Evolutionary conservation across 2,329 filamentous ascomycete genomes (phyloP), one percentile per base, ranked within the genome.

Genomic region (Aspergillus cejpii): DNA sequence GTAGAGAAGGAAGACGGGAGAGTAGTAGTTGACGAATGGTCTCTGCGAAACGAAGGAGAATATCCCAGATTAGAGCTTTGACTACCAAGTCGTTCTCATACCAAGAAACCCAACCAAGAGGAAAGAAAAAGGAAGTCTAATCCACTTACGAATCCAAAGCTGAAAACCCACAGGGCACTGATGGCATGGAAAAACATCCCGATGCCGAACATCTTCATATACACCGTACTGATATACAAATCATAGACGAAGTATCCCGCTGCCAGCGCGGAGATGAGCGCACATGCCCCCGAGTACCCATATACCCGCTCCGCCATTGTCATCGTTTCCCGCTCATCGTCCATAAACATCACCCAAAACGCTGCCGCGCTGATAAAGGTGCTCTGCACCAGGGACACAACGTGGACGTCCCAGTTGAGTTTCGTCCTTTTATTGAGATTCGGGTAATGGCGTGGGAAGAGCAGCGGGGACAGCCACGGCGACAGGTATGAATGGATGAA

Each of bases 201-300:
- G 37, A 73, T 59, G 1, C 80, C 80, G 56, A 83, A 83, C 43
- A 82, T 72, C 12, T 68, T 64, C 31, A 83, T 56, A 56, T 81
- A 69, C 50, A 71, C 59, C 17, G 72, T 60, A 52, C 78, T 81
- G 53, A 83, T 71, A 34, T 74, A 69, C 48, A 83, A 54, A 59
- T 84, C 80, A 72, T 80, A 84, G 33, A 83, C 53, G 53, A 84
- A 84, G 60, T 84, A 84, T 4, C 80, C 80, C 21, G 74, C 68
- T 0, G 79, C 80, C 51, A 83, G 72, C 3, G 73, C 78, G 60
- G 80, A 75, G 29, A 82, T 72, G 55, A 84, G 59, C 1, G 79
- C 80, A 28, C 67, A 72, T 2, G 72, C 71, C 11, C 80, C 79
- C 1, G 76, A 79, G 55, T 84, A 84, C 21, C 78, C 80, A 66